A percentile compares a stretch with the other conserved stretches of the same genome.
Evolutionary conservation across 164 flowering plant species (phyloP).

Genomic region (Taxillus chinensis): DNA sequence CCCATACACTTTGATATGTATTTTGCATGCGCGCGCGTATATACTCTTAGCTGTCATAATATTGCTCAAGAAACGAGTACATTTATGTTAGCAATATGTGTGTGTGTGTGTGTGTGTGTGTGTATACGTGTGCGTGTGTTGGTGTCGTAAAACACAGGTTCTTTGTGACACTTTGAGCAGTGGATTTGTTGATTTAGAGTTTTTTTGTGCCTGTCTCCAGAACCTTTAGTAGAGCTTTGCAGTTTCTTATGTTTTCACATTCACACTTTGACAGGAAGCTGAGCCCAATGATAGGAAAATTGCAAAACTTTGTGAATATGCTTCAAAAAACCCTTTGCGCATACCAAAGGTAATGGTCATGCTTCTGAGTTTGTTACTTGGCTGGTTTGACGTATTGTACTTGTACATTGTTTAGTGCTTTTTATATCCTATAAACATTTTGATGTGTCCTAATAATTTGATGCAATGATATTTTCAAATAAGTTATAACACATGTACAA

Average conservation of each 20-base stretch:
- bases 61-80: too few relatives aligned
- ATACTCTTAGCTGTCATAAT: too few relatives aligned
- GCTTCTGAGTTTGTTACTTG: not conserved
- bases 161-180: not conserved
- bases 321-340: constrained; percentile 65
- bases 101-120: too few relatives aligned
- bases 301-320: constrained; percentile 78
- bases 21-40: too few relatives aligned
- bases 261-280: constrained; percentile 39
- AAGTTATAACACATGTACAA: too few relatives aligned
- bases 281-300: constrained; percentile 77
- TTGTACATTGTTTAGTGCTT: not conserved
- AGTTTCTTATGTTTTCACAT: not conserved
- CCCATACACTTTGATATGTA: too few relatives aligned
- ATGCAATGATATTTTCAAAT: too few relatives aligned
- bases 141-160: not conserved
- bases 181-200: not conserved
- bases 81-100: too few relatives aligned
- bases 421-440: not conserved
- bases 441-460: too few relatives aligned
- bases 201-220: not conserved
- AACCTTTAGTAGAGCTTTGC: not conserved
- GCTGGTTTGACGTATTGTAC: not conserved
- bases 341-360: constrained; percentile 53
- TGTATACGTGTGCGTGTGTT: too few relatives aligned